Evolutionary conservation across 495 filamentous ascomycete genomes (phyloP), one percentile per base, ranked within the genome.

Genomic region (Rhypophila decipiens): DNA sequence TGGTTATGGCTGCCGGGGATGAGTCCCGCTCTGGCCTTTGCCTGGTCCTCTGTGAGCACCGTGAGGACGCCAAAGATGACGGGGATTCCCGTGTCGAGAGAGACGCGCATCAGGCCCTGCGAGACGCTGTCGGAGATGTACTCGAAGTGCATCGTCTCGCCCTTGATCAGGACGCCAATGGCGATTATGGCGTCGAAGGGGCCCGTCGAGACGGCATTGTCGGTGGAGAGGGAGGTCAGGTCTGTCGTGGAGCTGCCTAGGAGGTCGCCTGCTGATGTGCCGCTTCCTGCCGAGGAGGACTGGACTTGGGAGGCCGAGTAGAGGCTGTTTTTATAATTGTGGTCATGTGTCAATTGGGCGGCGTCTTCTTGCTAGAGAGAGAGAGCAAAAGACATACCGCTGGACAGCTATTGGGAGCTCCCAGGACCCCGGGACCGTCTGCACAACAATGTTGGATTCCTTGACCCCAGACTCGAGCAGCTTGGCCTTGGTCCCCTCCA

Each of bases 141-240:
- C 67, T 98, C 90, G 57, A 97, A 97, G 64, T 98, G 93, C 86
- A 95, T 95, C 15, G 93, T 98, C 61, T 94, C 86, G 54, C 93
- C 93, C 72, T 98, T 98, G 66, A 98, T 95, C 22, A 98, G 78
- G 34, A 95, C 90, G 39, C 93, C 93, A 53, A 98, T 90, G 46
- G 93, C 90, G 49, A 98, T 87, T 40, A 97, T 79, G 31, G 94
- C 90, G 61, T 96, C 89, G 62, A 96, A 96, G 8, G 87, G 82
- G 15, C 76, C 73, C 44, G 69, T 74, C 0, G 68, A 52, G 8
- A 69, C 55, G 1, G 70, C 33, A 36, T 59, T 39, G 8, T 57
- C 35, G 18, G 64, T 21, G 2, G 57, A 44, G 19, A 67, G 49
- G 2, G 66, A 52, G 7, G 68, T 67, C 19, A 88, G 71, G 59